Evolutionary conservation across 2,329 filamentous ascomycete species (phyloP), one percentile per base, ranked within the genome.

Genomic region (Pleurostoma richardsiae): DNA sequence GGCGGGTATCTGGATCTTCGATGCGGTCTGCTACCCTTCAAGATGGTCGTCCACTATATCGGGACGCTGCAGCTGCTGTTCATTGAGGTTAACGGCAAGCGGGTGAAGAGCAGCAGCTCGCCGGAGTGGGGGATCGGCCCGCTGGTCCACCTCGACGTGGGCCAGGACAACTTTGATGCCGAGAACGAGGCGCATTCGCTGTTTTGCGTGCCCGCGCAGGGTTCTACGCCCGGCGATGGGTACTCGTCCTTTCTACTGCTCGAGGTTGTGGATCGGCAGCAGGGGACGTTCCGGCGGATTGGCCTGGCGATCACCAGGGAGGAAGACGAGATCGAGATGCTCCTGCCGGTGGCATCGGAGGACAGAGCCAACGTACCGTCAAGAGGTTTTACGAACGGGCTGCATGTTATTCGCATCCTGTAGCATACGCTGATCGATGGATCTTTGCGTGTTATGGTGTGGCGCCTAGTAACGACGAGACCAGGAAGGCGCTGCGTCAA

Each of bases 201-300:
- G 8, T 50, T 45, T 27, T 47, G 42, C 8, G n/a, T 50, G 2
- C 48, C 48, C 2, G 33, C 33, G 8, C 8, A 36, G n/a, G 33
- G 8, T 36, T 36, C 33, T 36, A 36, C 33, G n/a, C 19, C 19
- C 19, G 19, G 19, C 19, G 19, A 19, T 19, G 19, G 19, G 19
- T 19, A 19, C 19, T 19, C 19, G 19, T 19, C 19, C 8, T 8
- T 36, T 36, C 33, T 36, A 8, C 33, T 36, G 33, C n/a, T 36
- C n/a, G 33, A 36, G 33, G 33, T 36, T 36, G n/a, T n/a, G 8
- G 8, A 8, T 36, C 33, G 33, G 2, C 29, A 41, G 4, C 31
- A 10, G 1, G 42, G 27, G 2, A 41, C 40, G 0, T 50, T 40
- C 7, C 48, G 42, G 7, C 42, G 48, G 3, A 39, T 48, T 4